Conservation (phyloP, 208 protist species). For the Tritrichomonas musculus region DNA sequence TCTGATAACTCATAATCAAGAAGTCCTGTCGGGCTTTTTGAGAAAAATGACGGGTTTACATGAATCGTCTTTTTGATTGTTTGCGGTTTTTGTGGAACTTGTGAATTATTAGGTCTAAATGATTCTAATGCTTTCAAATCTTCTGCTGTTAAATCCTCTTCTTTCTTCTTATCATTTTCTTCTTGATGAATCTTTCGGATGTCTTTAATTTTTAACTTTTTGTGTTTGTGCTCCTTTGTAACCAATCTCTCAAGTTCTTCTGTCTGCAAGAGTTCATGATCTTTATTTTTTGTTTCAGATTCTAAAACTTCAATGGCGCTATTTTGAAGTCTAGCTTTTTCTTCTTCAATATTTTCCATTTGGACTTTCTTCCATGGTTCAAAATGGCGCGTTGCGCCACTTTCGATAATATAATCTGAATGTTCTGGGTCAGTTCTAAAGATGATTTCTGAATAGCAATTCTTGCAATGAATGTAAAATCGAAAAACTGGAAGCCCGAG, state of each 20-base stretch:
- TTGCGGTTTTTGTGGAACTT: too few species aligned
- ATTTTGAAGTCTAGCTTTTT: not conserved
- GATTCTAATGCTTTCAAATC: too few species aligned
- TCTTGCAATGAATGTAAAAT: conserved; percentile 65
- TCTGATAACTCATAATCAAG: too few species aligned
- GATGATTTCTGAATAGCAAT: conserved; percentile 61
- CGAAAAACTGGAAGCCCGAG: conserved; percentile 58
- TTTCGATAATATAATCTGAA: conserved; percentile 62
- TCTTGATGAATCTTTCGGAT: too few species aligned
- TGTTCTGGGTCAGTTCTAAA: conserved; percentile 72
- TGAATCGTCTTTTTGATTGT: too few species aligned
- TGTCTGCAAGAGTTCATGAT: not conserved
- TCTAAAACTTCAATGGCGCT: not conserved
- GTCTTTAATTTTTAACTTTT: too few species aligned
- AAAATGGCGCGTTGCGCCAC: conserved; percentile 55
- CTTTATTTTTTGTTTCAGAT: not conserved
- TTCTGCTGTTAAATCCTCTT: too few species aligned
- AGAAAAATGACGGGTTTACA: too few species aligned
- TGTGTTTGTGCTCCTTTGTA: too few species aligned
- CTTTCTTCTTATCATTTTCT: too few species aligned
- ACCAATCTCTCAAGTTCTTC: not conserved
- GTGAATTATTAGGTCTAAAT: too few species aligned
- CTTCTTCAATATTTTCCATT: not conserved
- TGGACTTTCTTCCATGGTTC: conserved; percentile 58
- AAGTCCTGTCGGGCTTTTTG: too few species aligned